phyloP scores from a whole-genome alignment of 306 rosid species.

The Lathyrus tuberosus region DNA sequence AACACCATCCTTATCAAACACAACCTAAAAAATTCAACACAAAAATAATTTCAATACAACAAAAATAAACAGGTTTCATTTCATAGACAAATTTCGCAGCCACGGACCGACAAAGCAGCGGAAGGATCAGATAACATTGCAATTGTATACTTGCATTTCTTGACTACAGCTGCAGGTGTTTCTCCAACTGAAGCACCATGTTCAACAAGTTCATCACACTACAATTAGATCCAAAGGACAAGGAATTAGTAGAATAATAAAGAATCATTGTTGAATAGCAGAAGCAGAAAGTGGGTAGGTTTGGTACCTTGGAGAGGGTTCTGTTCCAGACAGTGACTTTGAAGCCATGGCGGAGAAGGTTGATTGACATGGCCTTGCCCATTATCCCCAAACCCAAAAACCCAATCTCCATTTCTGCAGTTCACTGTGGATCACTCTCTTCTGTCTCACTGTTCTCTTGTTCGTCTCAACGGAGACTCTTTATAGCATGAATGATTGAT shows the following conservation, averaged over 20 bases:
- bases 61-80: conserved; percentile 17
- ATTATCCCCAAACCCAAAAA: conserved; percentile 88
- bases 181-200: conserved; percentile 74
- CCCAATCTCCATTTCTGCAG: conserved; percentile 65
- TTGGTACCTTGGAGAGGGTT: conserved; percentile 71
- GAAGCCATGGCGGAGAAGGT: conserved; percentile 66
- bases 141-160: conserved; percentile 78
- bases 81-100: conserved; percentile 1
- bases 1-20: conserved; percentile 72
- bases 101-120: conserved; percentile 75
- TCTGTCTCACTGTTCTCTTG: background rate
- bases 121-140: conserved; percentile 82
- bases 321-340: conserved; percentile 90
- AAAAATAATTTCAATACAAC: conserved; percentile 17
- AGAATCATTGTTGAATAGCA: background rate
- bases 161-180: conserved; percentile 76
- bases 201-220: conserved; percentile 72
- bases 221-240: conserved; percentile 39
- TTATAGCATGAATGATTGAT: background rate
- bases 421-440: background rate
- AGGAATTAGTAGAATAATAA: background rate
- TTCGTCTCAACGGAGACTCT: background rate
- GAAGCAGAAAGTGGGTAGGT: background rate
- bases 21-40: conserved; percentile 53
- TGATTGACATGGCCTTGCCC: conserved; percentile 82